These are phyloP conservation scores for Edaphochlamys debaryana DNA, from an alignment of 139 green algal species.

Conservation along the genomic window DNA sequence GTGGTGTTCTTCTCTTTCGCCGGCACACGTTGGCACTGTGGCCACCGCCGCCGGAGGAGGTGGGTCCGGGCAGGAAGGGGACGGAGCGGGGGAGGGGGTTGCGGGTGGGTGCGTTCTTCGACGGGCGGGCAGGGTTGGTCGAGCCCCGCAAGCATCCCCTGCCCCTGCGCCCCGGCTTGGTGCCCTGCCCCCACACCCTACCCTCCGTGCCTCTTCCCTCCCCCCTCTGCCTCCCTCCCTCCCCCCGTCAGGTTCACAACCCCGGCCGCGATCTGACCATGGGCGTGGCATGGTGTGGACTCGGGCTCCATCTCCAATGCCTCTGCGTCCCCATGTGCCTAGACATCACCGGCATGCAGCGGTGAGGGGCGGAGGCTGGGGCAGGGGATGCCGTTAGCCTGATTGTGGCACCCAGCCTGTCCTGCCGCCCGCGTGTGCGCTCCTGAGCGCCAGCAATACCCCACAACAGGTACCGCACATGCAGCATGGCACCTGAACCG, in stretches of 20 bases:
- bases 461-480: not conserved
- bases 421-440: not conserved
- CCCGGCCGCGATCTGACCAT: conserved; percentile 74
- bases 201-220: too few species aligned
- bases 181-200: too few species aligned
- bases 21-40: conserved; percentile 68
- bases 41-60: conserved; percentile 62
- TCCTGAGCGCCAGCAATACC: not conserved
- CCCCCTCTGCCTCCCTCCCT: too few species aligned
- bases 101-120: too few species aligned
- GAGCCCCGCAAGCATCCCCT: too few species aligned
- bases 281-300: conserved; percentile 79
- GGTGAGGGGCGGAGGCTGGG: too few species aligned
- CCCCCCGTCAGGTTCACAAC: conserved; percentile 70
- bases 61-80: too few species aligned
- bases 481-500: conserved; percentile 15
- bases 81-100: too few species aligned
- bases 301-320: conserved; percentile 62
- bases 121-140: too few species aligned
- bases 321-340: conserved; percentile 74
- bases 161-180: too few species aligned
- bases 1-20: conserved; percentile 81
- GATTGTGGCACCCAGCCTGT: too few species aligned
- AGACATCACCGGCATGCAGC: conserved; percentile 57
- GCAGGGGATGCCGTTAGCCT: too few species aligned